Conservation (phyloP, 2,329 filamentous ascomycete species). For the Epichloe aotearoae region DNA sequence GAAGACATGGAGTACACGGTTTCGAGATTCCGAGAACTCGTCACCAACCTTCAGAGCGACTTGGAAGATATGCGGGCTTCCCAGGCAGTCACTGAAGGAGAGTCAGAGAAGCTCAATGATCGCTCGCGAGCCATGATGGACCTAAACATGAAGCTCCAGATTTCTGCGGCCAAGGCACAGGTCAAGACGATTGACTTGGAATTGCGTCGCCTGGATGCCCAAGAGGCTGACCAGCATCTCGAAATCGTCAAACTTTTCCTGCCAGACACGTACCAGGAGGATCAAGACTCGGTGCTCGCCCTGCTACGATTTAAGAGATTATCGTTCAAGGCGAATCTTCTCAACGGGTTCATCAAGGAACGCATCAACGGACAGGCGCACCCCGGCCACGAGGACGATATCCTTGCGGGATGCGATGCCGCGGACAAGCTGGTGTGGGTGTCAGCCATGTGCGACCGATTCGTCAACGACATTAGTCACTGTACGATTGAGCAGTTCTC, state of each 20-base stretch:
- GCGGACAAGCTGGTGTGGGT: constrained; percentile 81
- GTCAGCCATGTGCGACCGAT: constrained; percentile 67
- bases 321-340: constrained; percentile 72
- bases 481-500: constrained; percentile 70
- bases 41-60: constrained; percentile 72
- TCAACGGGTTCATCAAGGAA: constrained; percentile 69
- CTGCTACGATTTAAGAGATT: constrained; percentile 79
- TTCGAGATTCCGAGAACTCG: constrained; percentile 76
- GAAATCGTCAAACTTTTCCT: constrained; percentile 81
- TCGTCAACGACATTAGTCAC: constrained; percentile 65
- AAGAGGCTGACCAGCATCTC: constrained; percentile 79
- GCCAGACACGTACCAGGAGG: constrained; percentile 67
- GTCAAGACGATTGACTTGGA: constrained; percentile 91
- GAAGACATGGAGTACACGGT: constrained; percentile 87
- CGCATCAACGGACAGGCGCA: constrained; percentile 54
- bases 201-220: constrained; percentile 70
- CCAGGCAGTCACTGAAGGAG: constrained; percentile 81
- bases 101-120: constrained; percentile 79
- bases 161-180: constrained; percentile 81
- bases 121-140: constrained; percentile 93
- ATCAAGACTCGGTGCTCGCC: constrained; percentile 77
- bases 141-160: constrained; percentile 84
- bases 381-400: constrained; percentile 61
- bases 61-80: constrained; percentile 87
- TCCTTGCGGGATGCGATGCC: constrained; percentile 68